Evolutionary conservation across 257 asterid species (phyloP), one percentile per base, ranked within the genome.

Genomic region (Capsicum baccatum): DNA sequence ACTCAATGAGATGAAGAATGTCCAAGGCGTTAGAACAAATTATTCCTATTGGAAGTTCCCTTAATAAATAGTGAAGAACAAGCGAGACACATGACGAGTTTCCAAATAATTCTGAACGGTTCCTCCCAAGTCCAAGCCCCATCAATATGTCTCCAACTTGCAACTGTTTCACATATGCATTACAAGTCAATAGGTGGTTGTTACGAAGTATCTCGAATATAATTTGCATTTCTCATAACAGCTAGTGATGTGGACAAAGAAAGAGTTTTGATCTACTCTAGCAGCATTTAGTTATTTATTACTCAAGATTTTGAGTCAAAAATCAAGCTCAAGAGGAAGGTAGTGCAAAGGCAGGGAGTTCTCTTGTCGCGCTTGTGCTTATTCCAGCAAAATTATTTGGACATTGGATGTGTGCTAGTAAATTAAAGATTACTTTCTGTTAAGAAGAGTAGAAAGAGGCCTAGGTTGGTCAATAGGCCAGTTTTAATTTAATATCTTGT

Each of bases 41-140:
- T 81, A 89, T 85, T 69, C 86, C 93, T 85, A 85, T 79, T 12
- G 98, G 98, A 84, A 95, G 98, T 86, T 94, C 97, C 87, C 89
- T 92, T 83, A 95, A 89, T 84, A 94, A 85, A 86, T 94, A 89
- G 85, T 94, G 96, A 86, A 95, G 97, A 79, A 92, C 70, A 62
- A 95, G 79, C 26, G 99, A 89, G 89, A 89, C 59, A 84, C 91
- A 91, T 39, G 96, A 82, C 82, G 83, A 80, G 59, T 90, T 89
- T 85, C 90, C 92, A 85, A 87, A 89, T 88, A 87, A 83, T 87
- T 76, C 84, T 84, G 95, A 85, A 63, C 83, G 89, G 88, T 84
- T 88, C 86, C 83, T 91, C 81, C 91, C 88, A 84, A 93, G 89
- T 84, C 97, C 97, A 86, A 95, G 92, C 84, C 92, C 92, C 85